A percentile compares a stretch with the other conserved stretches of the same genome.
Conservation (phyloP, 2,329 filamentous ascomycete genomes). For the Triangularia verruculosa region DNA sequence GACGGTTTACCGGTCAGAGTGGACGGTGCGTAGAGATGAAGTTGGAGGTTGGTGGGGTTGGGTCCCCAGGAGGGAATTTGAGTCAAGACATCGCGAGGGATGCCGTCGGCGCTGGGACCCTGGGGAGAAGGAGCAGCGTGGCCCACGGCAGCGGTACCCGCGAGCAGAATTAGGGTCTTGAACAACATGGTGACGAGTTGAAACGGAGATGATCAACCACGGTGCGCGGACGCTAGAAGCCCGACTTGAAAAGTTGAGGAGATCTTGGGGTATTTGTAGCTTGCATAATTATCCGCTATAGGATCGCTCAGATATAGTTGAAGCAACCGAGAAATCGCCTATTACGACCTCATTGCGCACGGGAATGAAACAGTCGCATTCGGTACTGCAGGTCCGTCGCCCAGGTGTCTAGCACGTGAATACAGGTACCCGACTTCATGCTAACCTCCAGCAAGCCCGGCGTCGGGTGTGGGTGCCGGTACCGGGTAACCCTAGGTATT, state of each 20-base stretch:
- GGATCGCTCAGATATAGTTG: background rate
- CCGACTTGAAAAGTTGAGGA: background rate
- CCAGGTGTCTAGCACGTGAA: background rate
- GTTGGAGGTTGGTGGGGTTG: conserved; percentile 30
- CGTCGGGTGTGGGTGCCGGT: background rate
- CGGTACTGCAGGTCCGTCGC: background rate
- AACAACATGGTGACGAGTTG: background rate
- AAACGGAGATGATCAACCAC: background rate
- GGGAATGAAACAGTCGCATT: background rate
- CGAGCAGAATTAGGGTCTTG: background rate
- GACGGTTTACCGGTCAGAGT: conserved; percentile 41
- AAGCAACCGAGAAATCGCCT: background rate
- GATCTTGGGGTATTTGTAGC: background rate
- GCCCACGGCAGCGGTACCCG: background rate
- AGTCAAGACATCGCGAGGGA: conserved; percentile 19
- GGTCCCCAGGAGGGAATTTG: conserved; percentile 32
- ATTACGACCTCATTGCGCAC: background rate
- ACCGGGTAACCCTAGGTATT: background rate
- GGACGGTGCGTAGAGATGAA: conserved; percentile 36
- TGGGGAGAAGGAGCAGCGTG: background rate
- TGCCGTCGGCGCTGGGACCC: background rate
- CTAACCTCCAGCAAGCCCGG: background rate
- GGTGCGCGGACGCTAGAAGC: background rate
- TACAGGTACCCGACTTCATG: too few species aligned
- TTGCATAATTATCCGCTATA: background rate